These are phyloP conservation scores for Chloropicon primus DNA, from an alignment of 139 green algal species.

Conservation along the genomic window DNA sequence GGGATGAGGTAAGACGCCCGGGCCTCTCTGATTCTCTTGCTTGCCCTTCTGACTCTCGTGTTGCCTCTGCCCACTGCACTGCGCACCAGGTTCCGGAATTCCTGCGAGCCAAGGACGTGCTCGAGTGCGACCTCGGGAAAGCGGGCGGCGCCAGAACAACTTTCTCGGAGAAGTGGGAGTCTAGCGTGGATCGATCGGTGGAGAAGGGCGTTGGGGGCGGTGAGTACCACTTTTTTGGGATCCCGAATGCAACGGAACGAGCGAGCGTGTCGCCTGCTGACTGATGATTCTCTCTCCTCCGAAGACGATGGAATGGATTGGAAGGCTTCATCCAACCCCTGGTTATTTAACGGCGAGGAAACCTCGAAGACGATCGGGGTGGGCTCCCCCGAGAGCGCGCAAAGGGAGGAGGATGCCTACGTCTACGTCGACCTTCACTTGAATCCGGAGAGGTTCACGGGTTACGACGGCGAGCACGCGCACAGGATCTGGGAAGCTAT, in stretches of 20 bases:
- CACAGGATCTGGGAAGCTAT: constrained; percentile 81
- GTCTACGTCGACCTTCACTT: constrained; percentile 85
- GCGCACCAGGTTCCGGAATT: constrained; percentile 16
- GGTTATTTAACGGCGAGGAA: constrained; percentile 57
- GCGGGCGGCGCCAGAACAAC: too few relatives aligned
- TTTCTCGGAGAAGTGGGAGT: neutral
- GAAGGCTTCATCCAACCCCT: constrained; percentile 70
- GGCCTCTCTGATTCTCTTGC: too few relatives aligned
- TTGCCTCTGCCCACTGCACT: constrained; percentile 46
- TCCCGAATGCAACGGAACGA: constrained; percentile 7
- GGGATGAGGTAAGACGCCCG: constrained; percentile 41
- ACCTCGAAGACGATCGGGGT: constrained; percentile 16
- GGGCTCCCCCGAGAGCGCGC: neutral
- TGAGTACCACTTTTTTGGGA: too few relatives aligned
- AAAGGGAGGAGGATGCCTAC: constrained; percentile 50
- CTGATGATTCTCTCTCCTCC: neutral
- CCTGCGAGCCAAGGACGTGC: constrained; percentile 27
- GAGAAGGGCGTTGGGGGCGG: neutral
- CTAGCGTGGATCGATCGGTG: neutral
- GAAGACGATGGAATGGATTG: constrained; percentile 8
- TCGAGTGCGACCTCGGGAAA: too few relatives aligned
- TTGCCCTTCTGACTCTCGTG: neutral
- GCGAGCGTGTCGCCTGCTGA: neutral
- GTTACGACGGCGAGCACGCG: constrained; percentile 74
- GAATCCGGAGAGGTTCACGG: constrained; percentile 92